These are phyloP conservation scores for Gleditsia sinensis DNA, from an alignment of 306 rosid species.

Conservation along the genomic window DNA sequence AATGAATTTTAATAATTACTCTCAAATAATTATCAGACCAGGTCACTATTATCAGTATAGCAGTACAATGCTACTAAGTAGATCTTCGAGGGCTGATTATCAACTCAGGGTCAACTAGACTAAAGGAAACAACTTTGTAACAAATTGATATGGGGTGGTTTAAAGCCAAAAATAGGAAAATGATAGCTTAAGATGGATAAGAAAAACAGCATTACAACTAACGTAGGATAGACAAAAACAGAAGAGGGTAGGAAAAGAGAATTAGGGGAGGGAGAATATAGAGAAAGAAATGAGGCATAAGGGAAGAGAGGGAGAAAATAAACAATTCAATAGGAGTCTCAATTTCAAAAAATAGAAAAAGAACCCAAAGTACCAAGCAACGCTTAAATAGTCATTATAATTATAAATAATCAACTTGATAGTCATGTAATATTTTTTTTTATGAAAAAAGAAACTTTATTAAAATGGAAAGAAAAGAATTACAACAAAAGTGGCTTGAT, in stretches of 20 bases:
- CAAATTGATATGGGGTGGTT: neutral
- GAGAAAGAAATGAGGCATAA: neutral
- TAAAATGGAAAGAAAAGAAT: too few species aligned
- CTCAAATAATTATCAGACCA: constrained; percentile 11
- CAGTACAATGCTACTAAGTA: neutral
- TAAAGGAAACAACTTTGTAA: neutral
- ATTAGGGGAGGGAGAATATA: neutral
- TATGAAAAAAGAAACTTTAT: too few species aligned
- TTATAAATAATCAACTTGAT: neutral
- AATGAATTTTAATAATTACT: neutral
- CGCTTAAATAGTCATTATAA: neutral
- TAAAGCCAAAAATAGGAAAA: neutral
- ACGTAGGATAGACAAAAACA: neutral
- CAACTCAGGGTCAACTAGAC: neutral
- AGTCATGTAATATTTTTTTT: neutral
- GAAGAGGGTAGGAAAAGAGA: neutral
- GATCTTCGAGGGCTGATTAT: neutral
- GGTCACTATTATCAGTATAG: neutral
- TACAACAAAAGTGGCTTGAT: too few species aligned
- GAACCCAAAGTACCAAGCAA: neutral
- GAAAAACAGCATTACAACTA: neutral
- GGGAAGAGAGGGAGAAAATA: neutral
- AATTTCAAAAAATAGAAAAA: neutral
- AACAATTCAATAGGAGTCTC: neutral
- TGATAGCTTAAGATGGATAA: neutral